Base-by-base conservation (phyloP, 805 yeast genomes). In the Naumovozyma castellii region DNA sequence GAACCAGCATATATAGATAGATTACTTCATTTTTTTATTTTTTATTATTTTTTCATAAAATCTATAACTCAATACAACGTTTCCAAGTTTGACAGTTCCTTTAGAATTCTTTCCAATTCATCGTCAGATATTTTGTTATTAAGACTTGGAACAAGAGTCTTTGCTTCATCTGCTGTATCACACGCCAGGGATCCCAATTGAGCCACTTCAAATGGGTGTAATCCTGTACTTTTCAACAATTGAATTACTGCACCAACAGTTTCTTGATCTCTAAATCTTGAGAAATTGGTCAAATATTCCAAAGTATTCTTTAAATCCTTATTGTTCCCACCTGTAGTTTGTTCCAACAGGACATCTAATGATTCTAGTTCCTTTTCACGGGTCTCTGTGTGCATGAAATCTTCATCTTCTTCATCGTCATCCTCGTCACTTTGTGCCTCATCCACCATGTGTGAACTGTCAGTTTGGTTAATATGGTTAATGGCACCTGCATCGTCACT, bases 101-200 rank as follows among this genome's bases (percentile, higher is more conserved):
- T 94, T 50, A 92, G 69, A 41, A 90, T 72, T 36, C 84, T 78
- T 61, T 87, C 95, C 43, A 92, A 66, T 56, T 88, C 97, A 33
- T 84, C 83, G 48, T 87, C 94, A 8, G 83, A 75, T 38, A 84
- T 86, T 61, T 88, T 88, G 44, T 73, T 76, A 18, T 75, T 72
- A 56, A 92, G 71, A 61, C 95, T 83, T 35, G 98, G 97, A 43
- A 92, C 80, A 54, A 92, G 70, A 14, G 96, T 84, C 64, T 85
- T 85, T 29, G 97, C 97, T 67, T 92, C 98, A 56, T 84, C 98
- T 4, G 94, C 87, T 46, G 90, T 97, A 56, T 90, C 98, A 64
- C 97, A 88, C 22, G 92, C 83, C 45, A 90, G 70, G 3, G 94
- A 84, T 0, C 94, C 90, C 42, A 69, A 41, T 63, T 92, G 97